Base-by-base conservation (phyloP, 768 basidiomycete genomes). In the Mycena pura region DNA sequence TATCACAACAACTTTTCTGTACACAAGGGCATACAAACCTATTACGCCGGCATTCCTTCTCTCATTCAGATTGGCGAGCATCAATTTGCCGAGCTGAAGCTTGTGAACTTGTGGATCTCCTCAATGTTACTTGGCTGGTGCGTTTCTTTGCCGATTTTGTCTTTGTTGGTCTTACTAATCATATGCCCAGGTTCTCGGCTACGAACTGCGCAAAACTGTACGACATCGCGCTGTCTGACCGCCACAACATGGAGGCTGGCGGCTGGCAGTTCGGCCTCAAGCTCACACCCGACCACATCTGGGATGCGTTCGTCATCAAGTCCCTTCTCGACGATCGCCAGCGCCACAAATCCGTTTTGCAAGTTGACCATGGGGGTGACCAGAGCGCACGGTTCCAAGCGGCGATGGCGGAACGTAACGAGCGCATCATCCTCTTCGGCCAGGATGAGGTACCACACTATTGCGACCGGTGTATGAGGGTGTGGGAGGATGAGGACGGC, bases 301-400 rank as follows among this genome's bases (percentile, higher is more conserved):
- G 74, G 71, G 69, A 73, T 61, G 69, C 55, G 0, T 76, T 74
- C 40, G 44, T 73, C 22, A 66, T 72, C 8, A 17, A 63, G 15
- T 57, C 69, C 2, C 65, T 75, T 1, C 69, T 76, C 11, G 63
- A 74, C 11, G 72, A 76, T 51, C 34, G 51, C 14, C 8, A 62
- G 4, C 43, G 28, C 0, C 60, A 50, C 3, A 38, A 41, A 6
- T 15, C 15, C 13, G 15, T 55, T 11, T 66, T 76, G 2, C 40
- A 44, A 14, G 68, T 72, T 3, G 69, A 66, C 3, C 70, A 75
- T 54, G 46, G 43, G 17, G 71, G 75, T 10, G 28, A 57, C 10
- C 74, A 75, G 45, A 45, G 51, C 3, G 56, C 68, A 17, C 60
- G 68, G 3, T 75, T 75, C 58, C 65, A 60, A n/a, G 60, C 34